Percentiles rank a stretch among this genome's conserved stretches.
Conservation (phyloP, 768 basidiomycete genomes). For the Pisolithus tinctorius region DNA sequence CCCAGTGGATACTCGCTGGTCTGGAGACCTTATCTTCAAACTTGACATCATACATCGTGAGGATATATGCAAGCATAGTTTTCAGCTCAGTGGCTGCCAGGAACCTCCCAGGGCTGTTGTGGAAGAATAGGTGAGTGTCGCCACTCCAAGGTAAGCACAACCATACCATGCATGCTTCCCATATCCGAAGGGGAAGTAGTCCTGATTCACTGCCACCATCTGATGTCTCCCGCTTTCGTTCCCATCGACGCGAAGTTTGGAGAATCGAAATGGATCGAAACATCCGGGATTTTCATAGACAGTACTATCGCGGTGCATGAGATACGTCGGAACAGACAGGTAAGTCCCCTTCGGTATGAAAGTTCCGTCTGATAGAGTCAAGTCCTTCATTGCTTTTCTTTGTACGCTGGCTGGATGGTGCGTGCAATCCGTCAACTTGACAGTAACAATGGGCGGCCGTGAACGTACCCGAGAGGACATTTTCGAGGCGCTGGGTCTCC, state of each 20-base stretch:
- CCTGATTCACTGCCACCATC: slow-evolving; percentile 26
- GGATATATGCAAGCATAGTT: slow-evolving; percentile 34
- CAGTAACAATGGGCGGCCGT: background rate
- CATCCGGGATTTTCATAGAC: slow-evolving; percentile 26
- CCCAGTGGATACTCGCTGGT: background rate
- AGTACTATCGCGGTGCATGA: slow-evolving; percentile 12
- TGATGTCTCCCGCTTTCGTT: slow-evolving; percentile 28
- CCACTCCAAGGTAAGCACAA: too few species aligned
- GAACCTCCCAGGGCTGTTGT: slow-evolving; percentile 34
- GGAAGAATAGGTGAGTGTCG: too few species aligned
- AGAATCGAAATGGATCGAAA: slow-evolving; percentile 47
- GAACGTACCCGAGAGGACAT: slow-evolving; percentile 17
- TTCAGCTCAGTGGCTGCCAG: slow-evolving; percentile 39
- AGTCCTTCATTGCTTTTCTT: slow-evolving; percentile 26
- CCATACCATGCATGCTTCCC: too few species aligned
- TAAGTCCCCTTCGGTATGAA: slow-evolving; percentile 28
- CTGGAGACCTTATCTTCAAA: slow-evolving; percentile 23
- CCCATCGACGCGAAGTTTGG: slow-evolving; percentile 25
- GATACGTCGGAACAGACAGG: slow-evolving; percentile 16
- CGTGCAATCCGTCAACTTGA: too few species aligned
- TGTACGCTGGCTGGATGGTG: slow-evolving; percentile 17
- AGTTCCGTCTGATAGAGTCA: slow-evolving; percentile 34
- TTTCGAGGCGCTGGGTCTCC: slow-evolving; percentile 29
- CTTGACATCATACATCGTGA: slow-evolving; percentile 35
- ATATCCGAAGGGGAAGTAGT: slow-evolving; percentile 16